A percentile compares a stretch with the other conserved stretches of the same genome.
Evolutionary conservation across 768 basidiomycete species (phyloP).

Genomic region (Leucocoprinus leucothites): DNA sequence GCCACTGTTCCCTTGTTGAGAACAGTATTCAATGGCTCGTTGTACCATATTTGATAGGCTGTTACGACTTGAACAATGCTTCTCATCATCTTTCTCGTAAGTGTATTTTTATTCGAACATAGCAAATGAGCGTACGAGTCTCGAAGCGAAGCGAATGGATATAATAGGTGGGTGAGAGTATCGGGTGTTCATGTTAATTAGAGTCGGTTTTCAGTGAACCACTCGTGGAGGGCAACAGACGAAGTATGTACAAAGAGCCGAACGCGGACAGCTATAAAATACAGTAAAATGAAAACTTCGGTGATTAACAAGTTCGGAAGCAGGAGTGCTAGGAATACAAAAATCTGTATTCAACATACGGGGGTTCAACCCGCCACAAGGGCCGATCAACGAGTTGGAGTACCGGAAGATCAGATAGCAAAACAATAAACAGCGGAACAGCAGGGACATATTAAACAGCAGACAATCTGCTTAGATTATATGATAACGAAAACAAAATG

Average conservation of each 20-base stretch:
- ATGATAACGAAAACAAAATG: conserved; percentile 3
- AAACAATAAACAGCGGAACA: neutral
- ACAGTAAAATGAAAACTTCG: neutral
- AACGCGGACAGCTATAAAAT: neutral
- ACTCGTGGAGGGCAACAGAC: no score
- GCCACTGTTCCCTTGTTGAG: no score
- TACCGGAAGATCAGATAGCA: neutral
- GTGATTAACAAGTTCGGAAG: neutral
- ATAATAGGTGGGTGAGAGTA: no score
- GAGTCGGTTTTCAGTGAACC: no score
- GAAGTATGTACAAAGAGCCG: neutral
- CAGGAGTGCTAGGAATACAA: neutral
- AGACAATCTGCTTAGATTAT: conserved; percentile 4
- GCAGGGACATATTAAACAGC: conserved; percentile 9
- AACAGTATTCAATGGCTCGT: no score
- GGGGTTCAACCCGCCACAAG: neutral
- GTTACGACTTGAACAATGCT: no score
- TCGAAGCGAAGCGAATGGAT: no score
- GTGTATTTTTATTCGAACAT: no score
- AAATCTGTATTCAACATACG: neutral
- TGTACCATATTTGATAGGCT: no score
- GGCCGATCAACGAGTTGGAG: neutral
- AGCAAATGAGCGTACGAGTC: no score
- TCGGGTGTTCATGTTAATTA: no score
- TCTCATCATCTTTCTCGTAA: no score